Percentiles rank a stretch among this genome's conserved stretches.
phyloP scores from a whole-genome alignment of 345 rosid species.

The Balakata baccata region DNA sequence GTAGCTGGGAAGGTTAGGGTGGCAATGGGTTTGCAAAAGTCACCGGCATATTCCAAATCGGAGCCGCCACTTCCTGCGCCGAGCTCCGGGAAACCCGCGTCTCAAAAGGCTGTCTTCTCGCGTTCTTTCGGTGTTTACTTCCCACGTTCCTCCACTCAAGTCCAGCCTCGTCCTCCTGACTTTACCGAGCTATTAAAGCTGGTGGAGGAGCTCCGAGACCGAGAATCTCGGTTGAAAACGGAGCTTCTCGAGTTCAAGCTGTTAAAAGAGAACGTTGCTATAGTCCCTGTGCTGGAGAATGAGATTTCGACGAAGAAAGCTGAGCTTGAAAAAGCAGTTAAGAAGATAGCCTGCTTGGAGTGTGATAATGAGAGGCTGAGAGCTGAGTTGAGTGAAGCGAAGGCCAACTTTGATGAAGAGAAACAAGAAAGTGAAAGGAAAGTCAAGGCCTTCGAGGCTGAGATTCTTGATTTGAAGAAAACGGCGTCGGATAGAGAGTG shows the following conservation, averaged over 20 bases:
- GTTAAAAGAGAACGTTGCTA: slow-evolving; percentile 60
- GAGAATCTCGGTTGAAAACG: slow-evolving; percentile 61
- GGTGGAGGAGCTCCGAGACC: slow-evolving; percentile 68
- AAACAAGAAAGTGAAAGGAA: slow-evolving; percentile 35
- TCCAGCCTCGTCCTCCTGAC: slow-evolving; percentile 82
- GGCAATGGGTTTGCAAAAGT: slow-evolving; percentile 81
- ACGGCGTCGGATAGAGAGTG: slow-evolving; percentile 40
- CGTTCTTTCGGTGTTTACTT: slow-evolving; percentile 63
- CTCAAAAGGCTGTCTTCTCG: slow-evolving; percentile 49
- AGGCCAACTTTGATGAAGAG: slow-evolving; percentile 31
- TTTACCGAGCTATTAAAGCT: slow-evolving; percentile 66
- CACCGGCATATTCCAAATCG: slow-evolving; percentile 33
- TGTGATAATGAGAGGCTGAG: slow-evolving; percentile 47
- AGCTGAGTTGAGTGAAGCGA: slow-evolving; percentile 25
- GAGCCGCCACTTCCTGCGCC: slow-evolving; percentile 41
- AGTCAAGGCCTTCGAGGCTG: slow-evolving; percentile 45
- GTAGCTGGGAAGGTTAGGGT: slow-evolving; percentile 45
- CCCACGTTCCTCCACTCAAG: slow-evolving; percentile 43
- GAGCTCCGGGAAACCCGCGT: slow-evolving; percentile 23
- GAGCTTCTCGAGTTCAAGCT: slow-evolving; percentile 72
- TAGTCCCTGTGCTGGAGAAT: slow-evolving; percentile 67
- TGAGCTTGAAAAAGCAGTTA: slow-evolving; percentile 35
- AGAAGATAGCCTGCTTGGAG: slow-evolving; percentile 39
- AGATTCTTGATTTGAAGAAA: slow-evolving; percentile 50
- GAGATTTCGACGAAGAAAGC: slow-evolving; percentile 40